Percentiles rank a stretch among this genome's conserved stretches.
Conservation (phyloP, 768 basidiomycete species). For the Leucosporidium creatinivorum region DNA sequence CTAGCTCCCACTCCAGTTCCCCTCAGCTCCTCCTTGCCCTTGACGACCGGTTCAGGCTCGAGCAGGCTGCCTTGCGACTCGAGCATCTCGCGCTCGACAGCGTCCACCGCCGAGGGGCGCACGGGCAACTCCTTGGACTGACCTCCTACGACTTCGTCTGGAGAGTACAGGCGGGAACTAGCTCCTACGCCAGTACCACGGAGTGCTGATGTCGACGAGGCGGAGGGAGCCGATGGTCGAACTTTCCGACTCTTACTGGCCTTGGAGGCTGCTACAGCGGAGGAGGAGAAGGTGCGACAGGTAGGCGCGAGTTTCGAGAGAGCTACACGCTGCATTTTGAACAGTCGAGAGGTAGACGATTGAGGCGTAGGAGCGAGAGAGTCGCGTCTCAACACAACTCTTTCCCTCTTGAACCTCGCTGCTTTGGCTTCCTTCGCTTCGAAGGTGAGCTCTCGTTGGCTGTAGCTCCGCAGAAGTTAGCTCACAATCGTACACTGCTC, state of each 20-base stretch:
- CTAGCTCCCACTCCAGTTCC: background rate
- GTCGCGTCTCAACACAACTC: background rate
- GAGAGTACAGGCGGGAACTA: background rate
- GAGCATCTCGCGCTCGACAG: background rate
- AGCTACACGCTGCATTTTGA: background rate
- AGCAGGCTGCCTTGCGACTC: background rate
- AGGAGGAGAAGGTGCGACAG: background rate
- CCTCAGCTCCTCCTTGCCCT: background rate
- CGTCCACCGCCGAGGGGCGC: background rate
- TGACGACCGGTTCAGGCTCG: background rate
- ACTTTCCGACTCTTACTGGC: background rate
- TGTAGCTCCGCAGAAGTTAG: no score
- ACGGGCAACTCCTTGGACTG: background rate
- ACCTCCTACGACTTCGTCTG: background rate
- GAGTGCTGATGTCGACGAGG: background rate
- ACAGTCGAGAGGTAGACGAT: background rate
- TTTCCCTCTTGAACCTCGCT: no score
- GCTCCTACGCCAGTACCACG: slow-evolving; percentile 1
- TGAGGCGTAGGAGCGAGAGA: background rate
- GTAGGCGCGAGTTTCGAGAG: background rate
- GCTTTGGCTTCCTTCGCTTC: no score
- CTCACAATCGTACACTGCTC: no score
- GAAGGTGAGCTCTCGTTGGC: no score
- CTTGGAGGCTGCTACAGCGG: background rate
- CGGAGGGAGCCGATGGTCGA: background rate